Base-by-base conservation (phyloP, 495 filamentous ascomycete genomes). In the Geopyxis carbonaria region DNA sequence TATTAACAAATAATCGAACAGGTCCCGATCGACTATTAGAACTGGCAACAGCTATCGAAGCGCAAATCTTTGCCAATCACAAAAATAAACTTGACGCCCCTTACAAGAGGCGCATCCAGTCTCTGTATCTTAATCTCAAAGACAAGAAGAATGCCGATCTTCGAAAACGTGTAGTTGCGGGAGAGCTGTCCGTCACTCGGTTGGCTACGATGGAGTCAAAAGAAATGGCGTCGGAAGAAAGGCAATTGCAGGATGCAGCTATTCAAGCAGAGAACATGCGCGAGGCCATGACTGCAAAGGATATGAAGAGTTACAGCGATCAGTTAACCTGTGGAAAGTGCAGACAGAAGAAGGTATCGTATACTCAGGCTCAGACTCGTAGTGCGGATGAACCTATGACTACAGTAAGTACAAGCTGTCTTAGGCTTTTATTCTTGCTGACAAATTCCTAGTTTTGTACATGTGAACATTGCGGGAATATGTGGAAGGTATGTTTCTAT, bases 341-440 rank as follows among this genome's bases (percentile, higher is more conserved):
- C 57, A 73, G 74, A 28, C 70, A 92, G 67, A 84, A 80, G 64
- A 89, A 81, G 65, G 89, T 97, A 52, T 78, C 75, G 47, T 97
- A 97, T 57, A 85, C 71, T 22, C 89, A 94, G 61, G 89, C 91
- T 20, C 91, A 95, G 64, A 95, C 89, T 4, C 74, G 91, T 46
- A 78, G 73, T 61, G 89, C 89, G 31, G 89, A 97, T 69, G 89
- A 84, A 55, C 78, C 78, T 50, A 80, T 84, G 78, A 84, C 78
- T 38, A 82, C 78, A 21, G 52, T 56, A 38, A 39, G 53, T 45
- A 22, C 31, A 13, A 11, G 2, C 14, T 32, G 3, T 13, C 9
- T n/a, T 3, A 10, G n/a, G 19, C 5, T 6, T 16, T 6, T 21
- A 16, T 9, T 1, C 22, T 32, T 25, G 30, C 22, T 24, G 8